Evolutionary conservation across 176 grass and related monocot species (phyloP), one percentile per base, ranked within the genome.

Genomic region (Raddia guianensis): DNA sequence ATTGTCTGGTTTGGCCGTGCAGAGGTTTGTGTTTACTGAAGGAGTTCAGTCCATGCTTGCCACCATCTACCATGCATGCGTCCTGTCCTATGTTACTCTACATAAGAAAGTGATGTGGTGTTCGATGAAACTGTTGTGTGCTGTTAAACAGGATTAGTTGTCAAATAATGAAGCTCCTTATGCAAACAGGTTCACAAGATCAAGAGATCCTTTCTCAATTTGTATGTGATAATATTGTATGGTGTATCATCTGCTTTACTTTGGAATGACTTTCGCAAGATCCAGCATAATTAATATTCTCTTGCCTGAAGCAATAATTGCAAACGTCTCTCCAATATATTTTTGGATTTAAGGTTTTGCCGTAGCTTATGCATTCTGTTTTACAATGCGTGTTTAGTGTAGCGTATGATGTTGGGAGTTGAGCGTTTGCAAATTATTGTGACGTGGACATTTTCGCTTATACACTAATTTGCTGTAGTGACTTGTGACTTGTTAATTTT

Each of bases 31-130:
- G 27, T 52, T 44, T 64, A 3, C 37, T 4, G n/a, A 57, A 20
- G 60, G 61, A 56, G 48, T 19, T 65, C 59, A 73, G 53, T 42
- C 47, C 12, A 13, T 65, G 47, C 33, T 49, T 74, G n/a, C 57
- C 6, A 11, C 56, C 18, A 4, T 65, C 2, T 65, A 45, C 54
- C 58, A 64, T 54, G 81, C 58, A 64, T 54, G 81, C 61, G 49
- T 66, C 81, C 71, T 75, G 60, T 66, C 80, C 60, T 75, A 67
- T 75, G 81, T 83, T 33, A 66, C 15, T 15, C 49, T 83, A 56
- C 81, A 83, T 83, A 74, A 74, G 80, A 82, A 73, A 74, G 80
- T 74, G 80, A 83, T 82, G 80, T 73, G 54, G 55, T 82, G 49
- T 83, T 59, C 7, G 46, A 27, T 18, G 59, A 55, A 74, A 46